Evolutionary conservation across 2,329 filamentous ascomycete species (phyloP).

Genomic region (Aureobasidium sp.): DNA sequence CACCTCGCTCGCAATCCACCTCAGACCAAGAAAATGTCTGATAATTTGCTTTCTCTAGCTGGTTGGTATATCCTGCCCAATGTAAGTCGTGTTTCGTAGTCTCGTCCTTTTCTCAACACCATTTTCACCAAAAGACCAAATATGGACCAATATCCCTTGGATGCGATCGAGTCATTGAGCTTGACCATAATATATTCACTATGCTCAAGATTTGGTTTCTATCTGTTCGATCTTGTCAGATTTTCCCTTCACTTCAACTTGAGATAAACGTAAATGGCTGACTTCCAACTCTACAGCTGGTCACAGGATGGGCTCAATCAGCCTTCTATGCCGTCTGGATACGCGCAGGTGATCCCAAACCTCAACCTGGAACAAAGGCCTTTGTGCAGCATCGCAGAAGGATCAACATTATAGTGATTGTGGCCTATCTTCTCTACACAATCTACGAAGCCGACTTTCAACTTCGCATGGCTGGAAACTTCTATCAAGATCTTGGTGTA

Average conservation of each 20-base stretch:
- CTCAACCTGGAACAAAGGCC: slow-evolving; percentile 56
- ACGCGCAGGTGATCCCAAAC: slow-evolving; percentile 78
- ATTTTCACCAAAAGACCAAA: neutral
- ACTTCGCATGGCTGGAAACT: slow-evolving; percentile 62
- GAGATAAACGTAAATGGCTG: neutral
- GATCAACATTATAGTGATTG: slow-evolving; percentile 76
- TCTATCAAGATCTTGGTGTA: slow-evolving; percentile 70
- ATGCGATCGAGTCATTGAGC: neutral
- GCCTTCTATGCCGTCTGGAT: slow-evolving; percentile 84
- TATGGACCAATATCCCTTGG: neutral
- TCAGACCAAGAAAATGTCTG: slow-evolving; percentile 24
- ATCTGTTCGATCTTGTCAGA: neutral
- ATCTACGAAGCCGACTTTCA: slow-evolving; percentile 87
- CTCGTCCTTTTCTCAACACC: neutral
- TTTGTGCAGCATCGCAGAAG: slow-evolving; percentile 67
- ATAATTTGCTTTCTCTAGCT: slow-evolving; percentile 44
- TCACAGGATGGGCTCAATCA: slow-evolving; percentile 66
- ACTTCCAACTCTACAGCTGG: slow-evolving; percentile 47
- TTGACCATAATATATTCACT: neutral
- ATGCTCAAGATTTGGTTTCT: neutral
- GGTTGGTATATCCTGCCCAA: slow-evolving; percentile 57
- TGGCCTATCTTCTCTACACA: slow-evolving; percentile 80
- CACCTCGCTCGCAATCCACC: neutral
- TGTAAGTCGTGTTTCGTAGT: slow-evolving; percentile 31
- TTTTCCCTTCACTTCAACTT: neutral